Base-by-base conservation (phyloP, 768 basidiomycete species). In the Rhizopogon vinicolor region DNA sequence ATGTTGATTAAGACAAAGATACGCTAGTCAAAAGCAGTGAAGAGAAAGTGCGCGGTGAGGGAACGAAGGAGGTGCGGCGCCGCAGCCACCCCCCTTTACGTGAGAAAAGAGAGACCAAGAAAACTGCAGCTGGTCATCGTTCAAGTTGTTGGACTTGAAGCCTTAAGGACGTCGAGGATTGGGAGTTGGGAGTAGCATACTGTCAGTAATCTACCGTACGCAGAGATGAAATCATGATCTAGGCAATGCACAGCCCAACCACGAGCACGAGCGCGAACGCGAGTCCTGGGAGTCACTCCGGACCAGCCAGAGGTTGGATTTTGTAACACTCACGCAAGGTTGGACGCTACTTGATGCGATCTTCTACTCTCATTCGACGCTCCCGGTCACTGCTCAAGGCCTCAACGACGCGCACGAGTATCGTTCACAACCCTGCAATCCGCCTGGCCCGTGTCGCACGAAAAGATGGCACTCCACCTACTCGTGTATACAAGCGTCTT, bases 361-460 rank as follows among this genome's bases (percentile, higher is more conserved):
- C 72, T 61, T 71, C 68, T 46, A 55, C 71, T 19, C 58, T 75
- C 44, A 62, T 73, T 56, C 67, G 64, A 49, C 65, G 72, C 60
- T 65, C 73, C 45, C 64, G 69, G 63, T 64, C 67, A 48, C 51
- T 70, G 40, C 56, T 67, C 45, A 71, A 67, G 57, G 55, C 65
- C 48, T 54, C 61, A 25, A 57, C 68, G n/a, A 41, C 48, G 5
- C 53, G 60, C 25, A 56, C 62, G 44, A 63, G 58, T 40, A 68
- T 69, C 44, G 67, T 67, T 28, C 64, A 63, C 8, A 58, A 67
- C 25, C 68, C 69, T 13, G 16, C 45, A 37, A 29, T 45, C 3
- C 55, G 56, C 5, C 55, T 53, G 9, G 35, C 5, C 65, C 67
- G 58, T 31, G 29, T 59, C 18, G 40, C 58, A 33, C 68, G 70